Evolutionary conservation across 495 filamentous ascomycete genomes (phyloP).

Genomic region (Penicillium cosmopolitanum): DNA sequence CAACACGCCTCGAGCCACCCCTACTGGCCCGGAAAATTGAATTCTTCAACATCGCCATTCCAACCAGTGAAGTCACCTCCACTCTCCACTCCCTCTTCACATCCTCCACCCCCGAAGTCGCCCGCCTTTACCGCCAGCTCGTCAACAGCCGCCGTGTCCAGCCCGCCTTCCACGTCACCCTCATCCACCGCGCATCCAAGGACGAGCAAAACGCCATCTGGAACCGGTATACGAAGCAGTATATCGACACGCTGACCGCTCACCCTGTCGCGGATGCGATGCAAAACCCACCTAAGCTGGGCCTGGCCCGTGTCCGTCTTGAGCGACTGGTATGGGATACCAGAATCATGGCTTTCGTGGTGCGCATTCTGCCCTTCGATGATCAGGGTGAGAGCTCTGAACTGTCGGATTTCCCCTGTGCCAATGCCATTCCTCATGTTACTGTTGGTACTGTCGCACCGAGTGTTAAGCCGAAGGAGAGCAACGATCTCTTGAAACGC

Average conservation of each 20-base stretch:
- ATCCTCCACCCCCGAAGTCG: slow-evolving; percentile 40
- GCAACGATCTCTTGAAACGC: slow-evolving; percentile 75
- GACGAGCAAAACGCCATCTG: slow-evolving; percentile 67
- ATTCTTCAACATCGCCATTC: slow-evolving; percentile 77
- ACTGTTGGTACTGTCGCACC: slow-evolving; percentile 79
- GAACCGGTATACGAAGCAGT: slow-evolving; percentile 61
- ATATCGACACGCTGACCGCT: slow-evolving; percentile 43
- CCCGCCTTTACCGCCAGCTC: slow-evolving; percentile 76
- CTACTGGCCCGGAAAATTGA: slow-evolving; percentile 64
- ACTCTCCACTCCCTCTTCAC: slow-evolving; percentile 71
- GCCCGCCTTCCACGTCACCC: slow-evolving; percentile 86
- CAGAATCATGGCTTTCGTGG: slow-evolving; percentile 86
- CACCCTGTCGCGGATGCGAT: slow-evolving; percentile 43
- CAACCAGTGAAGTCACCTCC: slow-evolving; percentile 57
- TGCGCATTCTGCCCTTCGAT: slow-evolving; percentile 57
- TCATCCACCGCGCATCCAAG: slow-evolving; percentile 76
- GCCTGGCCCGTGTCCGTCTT: slow-evolving; percentile 57
- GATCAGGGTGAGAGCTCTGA: slow-evolving; percentile 30
- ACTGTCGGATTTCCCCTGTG: slow-evolving; percentile 61
- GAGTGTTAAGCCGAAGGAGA: slow-evolving; percentile 87
- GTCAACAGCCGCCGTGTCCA: slow-evolving; percentile 75
- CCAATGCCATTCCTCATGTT: slow-evolving; percentile 82
- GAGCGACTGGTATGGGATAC: slow-evolving; percentile 78
- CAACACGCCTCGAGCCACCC: slow-evolving; percentile 23
- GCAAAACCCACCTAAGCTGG: slow-evolving; percentile 47